Evolutionary conservation across 441 rosid species (phyloP).

Genomic region (Populus hybrid): DNA sequence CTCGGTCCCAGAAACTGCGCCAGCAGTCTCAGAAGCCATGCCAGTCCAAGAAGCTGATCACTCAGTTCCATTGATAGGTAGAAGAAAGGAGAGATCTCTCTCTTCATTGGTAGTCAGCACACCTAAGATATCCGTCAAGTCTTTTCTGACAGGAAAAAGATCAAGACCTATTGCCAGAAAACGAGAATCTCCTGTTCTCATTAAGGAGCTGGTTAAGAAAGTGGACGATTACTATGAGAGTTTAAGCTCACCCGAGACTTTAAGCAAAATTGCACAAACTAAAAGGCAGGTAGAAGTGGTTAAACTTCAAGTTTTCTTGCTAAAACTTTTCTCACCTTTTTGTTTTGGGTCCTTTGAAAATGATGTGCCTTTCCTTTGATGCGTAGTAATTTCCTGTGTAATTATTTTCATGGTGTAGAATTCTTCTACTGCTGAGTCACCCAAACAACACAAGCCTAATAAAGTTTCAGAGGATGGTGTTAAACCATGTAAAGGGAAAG

Average conservation of each 20-base stretch:
- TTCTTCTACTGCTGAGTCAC: constrained; percentile 19
- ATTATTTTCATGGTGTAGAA: constrained; percentile 24
- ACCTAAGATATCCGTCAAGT: constrained; percentile 43
- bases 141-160: constrained; percentile 44
- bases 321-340: background rate
- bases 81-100: constrained; percentile 58
- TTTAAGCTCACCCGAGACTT: constrained; percentile 44
- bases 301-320: background rate
- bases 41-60: constrained; percentile 28
- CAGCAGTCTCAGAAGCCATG: constrained; percentile 8
- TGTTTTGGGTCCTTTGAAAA: background rate
- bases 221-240: constrained; percentile 19
- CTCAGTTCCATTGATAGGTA: constrained; percentile 32
- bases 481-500: constrained; percentile 38
- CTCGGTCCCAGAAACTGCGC: constrained; percentile 26
- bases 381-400: background rate
- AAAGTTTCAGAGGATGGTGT: constrained; percentile 23
- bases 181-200: constrained; percentile 27
- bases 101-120: constrained; percentile 56
- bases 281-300: constrained; percentile 43
- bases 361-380: background rate
- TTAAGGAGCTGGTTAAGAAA: constrained; percentile 25
- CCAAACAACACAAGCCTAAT: constrained; percentile 16
- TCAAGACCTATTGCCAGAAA: constrained; percentile 40
- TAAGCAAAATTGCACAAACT: constrained; percentile 22